These are phyloP conservation scores for Bromus sterilis DNA, from an alignment of 176 grass and related monocot genomes.

Conservation along the genomic window DNA sequence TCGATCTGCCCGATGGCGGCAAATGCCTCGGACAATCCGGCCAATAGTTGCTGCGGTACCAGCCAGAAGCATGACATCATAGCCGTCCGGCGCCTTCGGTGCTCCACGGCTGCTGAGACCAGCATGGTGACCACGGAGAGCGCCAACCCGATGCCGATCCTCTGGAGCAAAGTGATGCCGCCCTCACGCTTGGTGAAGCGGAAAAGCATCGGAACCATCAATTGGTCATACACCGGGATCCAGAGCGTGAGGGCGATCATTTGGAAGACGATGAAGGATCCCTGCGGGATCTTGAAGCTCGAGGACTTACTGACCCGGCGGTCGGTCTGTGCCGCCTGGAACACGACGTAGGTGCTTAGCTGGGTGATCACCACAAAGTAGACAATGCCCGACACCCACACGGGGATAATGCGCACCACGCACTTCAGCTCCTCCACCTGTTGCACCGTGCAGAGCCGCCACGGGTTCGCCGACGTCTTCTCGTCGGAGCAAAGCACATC, in stretches of 20 bases:
- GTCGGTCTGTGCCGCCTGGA: slow-evolving; percentile 60
- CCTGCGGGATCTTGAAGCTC: background rate
- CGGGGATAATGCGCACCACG: slow-evolving; percentile 31
- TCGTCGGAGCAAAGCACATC: slow-evolving; percentile 12
- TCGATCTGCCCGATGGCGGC: too few relatives aligned
- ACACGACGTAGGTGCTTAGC: slow-evolving; percentile 50
- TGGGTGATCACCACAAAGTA: slow-evolving; percentile 50
- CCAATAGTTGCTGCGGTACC: slow-evolving; percentile 54
- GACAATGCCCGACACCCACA: slow-evolving; percentile 48
- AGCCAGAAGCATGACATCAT: slow-evolving; percentile 36
- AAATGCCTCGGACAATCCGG: too few relatives aligned
- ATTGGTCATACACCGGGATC: slow-evolving; percentile 49
- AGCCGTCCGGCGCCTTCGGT: slow-evolving; percentile 3
- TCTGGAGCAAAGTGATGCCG: slow-evolving; percentile 30
- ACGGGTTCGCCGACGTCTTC: background rate
- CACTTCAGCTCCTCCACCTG: slow-evolving; percentile 53
- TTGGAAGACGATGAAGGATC: slow-evolving; percentile 47
- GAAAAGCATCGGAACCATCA: slow-evolving; percentile 36
- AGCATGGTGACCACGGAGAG: slow-evolving; percentile 40
- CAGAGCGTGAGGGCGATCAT: slow-evolving; percentile 27
- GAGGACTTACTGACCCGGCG: slow-evolving; percentile 31
- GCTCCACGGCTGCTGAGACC: slow-evolving; percentile 35
- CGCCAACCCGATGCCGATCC: slow-evolving; percentile 20
- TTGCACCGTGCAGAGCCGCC: slow-evolving; percentile 45
- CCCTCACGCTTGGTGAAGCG: slow-evolving; percentile 29